These are phyloP conservation scores for Mucor mucedo DNA, from an alignment of 371 early-diverging fungal genomes.

Conservation along the genomic window DNA sequence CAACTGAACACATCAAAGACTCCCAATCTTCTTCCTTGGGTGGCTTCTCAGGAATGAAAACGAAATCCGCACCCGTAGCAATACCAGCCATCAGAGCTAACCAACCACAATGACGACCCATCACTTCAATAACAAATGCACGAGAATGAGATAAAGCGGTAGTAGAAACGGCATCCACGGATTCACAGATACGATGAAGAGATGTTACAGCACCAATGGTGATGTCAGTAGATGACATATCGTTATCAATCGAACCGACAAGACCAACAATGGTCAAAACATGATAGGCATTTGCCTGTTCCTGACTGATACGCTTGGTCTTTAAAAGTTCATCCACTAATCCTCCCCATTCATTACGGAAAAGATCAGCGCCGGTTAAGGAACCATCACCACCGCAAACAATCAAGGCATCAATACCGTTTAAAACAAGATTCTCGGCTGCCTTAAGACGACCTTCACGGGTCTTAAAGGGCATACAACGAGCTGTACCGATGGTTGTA, in stretches of 20 bases:
- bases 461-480: constrained; percentile 88
- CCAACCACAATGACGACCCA: constrained; percentile 99
- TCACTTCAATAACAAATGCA: constrained; percentile 99
- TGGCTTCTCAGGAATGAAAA: constrained; percentile 98
- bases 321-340: constrained; percentile 79
- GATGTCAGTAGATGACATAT: constrained; percentile 96
- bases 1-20: constrained; percentile 77
- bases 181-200: constrained; percentile 97
- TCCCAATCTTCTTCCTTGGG: constrained; percentile 90
- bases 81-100: constrained; percentile 94
- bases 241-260: constrained; percentile 97
- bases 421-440: constrained; percentile 85
- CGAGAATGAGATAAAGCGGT: constrained; percentile 98
- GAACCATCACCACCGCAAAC: constrained; percentile 99
- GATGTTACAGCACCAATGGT: constrained; percentile 98
- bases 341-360: constrained; percentile 93
- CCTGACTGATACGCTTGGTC: constrained; percentile 57
- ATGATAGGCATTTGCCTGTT: constrained; percentile 62
- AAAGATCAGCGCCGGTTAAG: constrained; percentile 94
- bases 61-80: constrained; percentile 92
- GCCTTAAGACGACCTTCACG: constrained; percentile 90
- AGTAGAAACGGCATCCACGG: constrained; percentile 92
- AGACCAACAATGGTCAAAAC: constrained; percentile 94
- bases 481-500: constrained; percentile 97
- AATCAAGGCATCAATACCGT: constrained; percentile 94